These are phyloP conservation scores for Cicer judaicum DNA, from an alignment of 306 rosid genomes.

Conservation along the genomic window DNA sequence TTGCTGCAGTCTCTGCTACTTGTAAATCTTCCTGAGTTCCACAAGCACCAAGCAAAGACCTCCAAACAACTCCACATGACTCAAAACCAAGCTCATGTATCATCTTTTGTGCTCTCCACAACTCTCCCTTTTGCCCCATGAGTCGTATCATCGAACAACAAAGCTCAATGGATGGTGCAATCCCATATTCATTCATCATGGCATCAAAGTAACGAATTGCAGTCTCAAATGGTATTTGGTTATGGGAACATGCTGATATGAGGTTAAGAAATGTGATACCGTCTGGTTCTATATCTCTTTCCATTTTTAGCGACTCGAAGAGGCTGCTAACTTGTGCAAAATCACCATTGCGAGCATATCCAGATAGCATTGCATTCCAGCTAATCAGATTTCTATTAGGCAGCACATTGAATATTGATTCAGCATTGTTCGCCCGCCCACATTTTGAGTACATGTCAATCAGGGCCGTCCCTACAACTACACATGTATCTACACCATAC, in stretches of 20 bases:
- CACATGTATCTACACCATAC: slow-evolving; percentile 55
- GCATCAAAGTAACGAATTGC: slow-evolving; percentile 50
- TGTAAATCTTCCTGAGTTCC: slow-evolving; percentile 51
- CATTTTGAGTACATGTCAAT: slow-evolving; percentile 85
- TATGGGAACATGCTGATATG: slow-evolving; percentile 61
- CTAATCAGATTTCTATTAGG: slow-evolving; percentile 61
- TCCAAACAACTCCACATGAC: slow-evolving; percentile 62
- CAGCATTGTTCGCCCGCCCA: slow-evolving; percentile 59
- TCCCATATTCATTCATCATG: slow-evolving; percentile 58
- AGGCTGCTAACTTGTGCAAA: slow-evolving; percentile 49
- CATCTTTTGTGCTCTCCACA: slow-evolving; percentile 55
- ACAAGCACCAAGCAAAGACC: slow-evolving; percentile 74
- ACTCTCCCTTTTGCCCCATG: slow-evolving; percentile 74
- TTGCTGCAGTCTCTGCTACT: slow-evolving; percentile 64
- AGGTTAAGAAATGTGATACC: slow-evolving; percentile 72
- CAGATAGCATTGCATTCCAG: slow-evolving; percentile 76
- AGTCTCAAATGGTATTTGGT: slow-evolving; percentile 52
- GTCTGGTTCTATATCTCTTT: slow-evolving; percentile 57
- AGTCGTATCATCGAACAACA: slow-evolving; percentile 72
- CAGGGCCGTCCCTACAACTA: slow-evolving; percentile 69
- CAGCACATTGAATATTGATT: slow-evolving; percentile 56
- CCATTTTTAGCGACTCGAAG: slow-evolving; percentile 57
- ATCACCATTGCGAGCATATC: slow-evolving; percentile 66
- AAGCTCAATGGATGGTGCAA: slow-evolving; percentile 65
- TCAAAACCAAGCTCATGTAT: slow-evolving; percentile 65